A percentile compares a stretch with the other conserved stretches of the same genome.
phyloP scores from a whole-genome alignment of 2,329 filamentous ascomycete genomes.

The Aspergillus quadricinctus region DNA sequence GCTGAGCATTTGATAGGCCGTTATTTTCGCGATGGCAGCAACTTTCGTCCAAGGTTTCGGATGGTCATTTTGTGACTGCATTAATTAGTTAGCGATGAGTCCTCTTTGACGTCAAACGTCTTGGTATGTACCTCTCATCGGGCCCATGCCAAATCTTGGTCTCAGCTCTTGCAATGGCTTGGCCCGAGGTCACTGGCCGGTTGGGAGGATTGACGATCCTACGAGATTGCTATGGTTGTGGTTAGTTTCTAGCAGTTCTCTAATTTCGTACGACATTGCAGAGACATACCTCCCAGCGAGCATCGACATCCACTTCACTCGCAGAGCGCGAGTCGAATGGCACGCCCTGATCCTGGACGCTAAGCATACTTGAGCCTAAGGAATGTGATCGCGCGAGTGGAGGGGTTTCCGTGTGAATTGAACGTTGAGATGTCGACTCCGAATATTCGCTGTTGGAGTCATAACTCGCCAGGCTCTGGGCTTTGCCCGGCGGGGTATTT shows the following conservation, averaged over 20 bases:
- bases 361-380: slow-evolving; percentile 28
- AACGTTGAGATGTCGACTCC: slow-evolving; percentile 33
- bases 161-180: slow-evolving; percentile 20
- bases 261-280: background rate
- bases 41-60: slow-evolving; percentile 34
- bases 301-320: slow-evolving; percentile 35
- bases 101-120: background rate
- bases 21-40: slow-evolving; percentile 27
- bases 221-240: slow-evolving; percentile 25
- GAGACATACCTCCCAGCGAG: slow-evolving; percentile 35
- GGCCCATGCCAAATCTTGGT: slow-evolving; percentile 22
- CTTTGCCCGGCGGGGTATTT: slow-evolving; percentile 25
- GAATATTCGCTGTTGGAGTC: slow-evolving; percentile 38
- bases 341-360: slow-evolving; percentile 18
- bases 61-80: slow-evolving; percentile 30
- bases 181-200: slow-evolving; percentile 29
- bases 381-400: slow-evolving; percentile 35
- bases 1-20: slow-evolving; percentile 12
- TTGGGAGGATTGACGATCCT: slow-evolving; percentile 28
- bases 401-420: slow-evolving; percentile 33
- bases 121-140: slow-evolving; percentile 29
- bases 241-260: slow-evolving; percentile 10
- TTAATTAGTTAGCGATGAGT: slow-evolving; percentile 4
- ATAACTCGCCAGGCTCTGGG: slow-evolving; percentile 31
- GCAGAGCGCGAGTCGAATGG: slow-evolving; percentile 31